A percentile compares a stretch with the other conserved stretches of the same genome.
Evolutionary conservation across 2,329 filamentous ascomycete species (phyloP).

Genomic region (Emmonsia crescens): DNA sequence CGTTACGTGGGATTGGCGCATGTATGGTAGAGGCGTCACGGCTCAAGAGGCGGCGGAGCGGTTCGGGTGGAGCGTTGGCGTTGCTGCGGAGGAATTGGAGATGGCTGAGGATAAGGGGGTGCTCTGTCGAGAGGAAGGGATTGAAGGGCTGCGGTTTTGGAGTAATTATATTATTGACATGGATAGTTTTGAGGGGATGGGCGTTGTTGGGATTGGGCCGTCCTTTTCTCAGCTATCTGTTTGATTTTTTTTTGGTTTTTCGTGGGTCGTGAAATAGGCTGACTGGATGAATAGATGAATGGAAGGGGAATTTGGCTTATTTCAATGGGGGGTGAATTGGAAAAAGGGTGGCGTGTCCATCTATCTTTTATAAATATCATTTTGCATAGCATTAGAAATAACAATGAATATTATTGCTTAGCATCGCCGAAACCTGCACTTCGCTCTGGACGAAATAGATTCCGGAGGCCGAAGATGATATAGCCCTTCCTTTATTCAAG

Average conservation of each 20-base stretch:
- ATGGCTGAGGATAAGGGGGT: conserved; percentile 91
- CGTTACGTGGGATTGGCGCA: conserved; percentile 60
- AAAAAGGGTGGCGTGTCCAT: background rate
- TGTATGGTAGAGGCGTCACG: conserved; percentile 75
- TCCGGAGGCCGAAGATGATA: background rate
- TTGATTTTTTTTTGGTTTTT: conserved; percentile 8
- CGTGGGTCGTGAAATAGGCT: background rate
- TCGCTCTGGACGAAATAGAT: background rate
- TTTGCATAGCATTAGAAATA: background rate
- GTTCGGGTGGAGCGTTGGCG: conserved; percentile 95
- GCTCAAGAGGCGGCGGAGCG: conserved; percentile 78
- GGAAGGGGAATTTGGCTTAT: background rate
- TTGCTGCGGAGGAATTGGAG: conserved; percentile 87
- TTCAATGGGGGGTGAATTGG: background rate
- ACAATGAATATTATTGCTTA: background rate
- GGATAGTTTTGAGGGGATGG: conserved; percentile 9
- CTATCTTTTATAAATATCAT: background rate
- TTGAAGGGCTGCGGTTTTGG: conserved; percentile 91
- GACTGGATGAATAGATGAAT: background rate
- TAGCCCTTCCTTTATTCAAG: no score
- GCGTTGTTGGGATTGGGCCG: background rate
- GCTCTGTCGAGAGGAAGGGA: conserved; percentile 79
- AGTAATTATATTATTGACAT: conserved; percentile 50
- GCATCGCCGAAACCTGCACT: background rate
- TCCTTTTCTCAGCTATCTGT: background rate